These are phyloP conservation scores for Penicillium sp. DNA, from an alignment of 2,329 filamentous ascomycete genomes.

Conservation along the genomic window DNA sequence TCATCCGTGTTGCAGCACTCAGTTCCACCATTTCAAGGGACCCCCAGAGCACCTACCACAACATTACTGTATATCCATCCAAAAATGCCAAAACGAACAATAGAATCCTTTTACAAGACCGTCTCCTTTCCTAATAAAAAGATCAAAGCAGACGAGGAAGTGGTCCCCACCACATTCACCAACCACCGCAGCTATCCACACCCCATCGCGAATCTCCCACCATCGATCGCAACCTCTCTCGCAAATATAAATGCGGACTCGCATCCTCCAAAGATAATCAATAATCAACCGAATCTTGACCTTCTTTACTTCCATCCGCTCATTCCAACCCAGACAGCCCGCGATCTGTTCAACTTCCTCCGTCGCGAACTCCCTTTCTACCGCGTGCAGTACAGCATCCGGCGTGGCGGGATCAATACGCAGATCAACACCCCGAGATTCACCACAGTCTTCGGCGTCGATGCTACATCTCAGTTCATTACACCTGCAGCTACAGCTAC, in stretches of 20 bases:
- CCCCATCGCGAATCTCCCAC: conserved; percentile 55
- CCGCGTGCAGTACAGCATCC: conserved; percentile 74
- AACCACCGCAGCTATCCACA: conserved; percentile 59
- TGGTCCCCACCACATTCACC: conserved; percentile 30
- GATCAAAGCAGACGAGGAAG: conserved; percentile 2
- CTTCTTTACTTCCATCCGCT: conserved; percentile 78
- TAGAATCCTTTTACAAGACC: conserved; percentile 11
- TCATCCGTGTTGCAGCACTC: background rate
- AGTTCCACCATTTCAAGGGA: background rate
- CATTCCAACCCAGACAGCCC: conserved; percentile 61
- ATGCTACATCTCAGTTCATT: conserved; percentile 67
- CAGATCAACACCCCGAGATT: conserved; percentile 67
- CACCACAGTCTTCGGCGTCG: conserved; percentile 65
- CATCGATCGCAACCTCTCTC: conserved; percentile 36
- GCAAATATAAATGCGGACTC: conserved; percentile 25
- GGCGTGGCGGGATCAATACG: conserved; percentile 66
- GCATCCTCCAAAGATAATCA: conserved; percentile 61
- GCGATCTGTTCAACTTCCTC: conserved; percentile 71
- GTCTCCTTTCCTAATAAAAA: conserved; percentile 8
- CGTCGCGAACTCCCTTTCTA: conserved; percentile 76
- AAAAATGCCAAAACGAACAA: conserved; percentile 10
- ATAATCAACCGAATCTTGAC: conserved; percentile 72
- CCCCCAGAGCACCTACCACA: background rate
- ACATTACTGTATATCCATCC: background rate
- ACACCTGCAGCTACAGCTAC: background rate